Base-by-base conservation (phyloP, 1,139 yeast genomes). In the Kodamaea plutei region DNA sequence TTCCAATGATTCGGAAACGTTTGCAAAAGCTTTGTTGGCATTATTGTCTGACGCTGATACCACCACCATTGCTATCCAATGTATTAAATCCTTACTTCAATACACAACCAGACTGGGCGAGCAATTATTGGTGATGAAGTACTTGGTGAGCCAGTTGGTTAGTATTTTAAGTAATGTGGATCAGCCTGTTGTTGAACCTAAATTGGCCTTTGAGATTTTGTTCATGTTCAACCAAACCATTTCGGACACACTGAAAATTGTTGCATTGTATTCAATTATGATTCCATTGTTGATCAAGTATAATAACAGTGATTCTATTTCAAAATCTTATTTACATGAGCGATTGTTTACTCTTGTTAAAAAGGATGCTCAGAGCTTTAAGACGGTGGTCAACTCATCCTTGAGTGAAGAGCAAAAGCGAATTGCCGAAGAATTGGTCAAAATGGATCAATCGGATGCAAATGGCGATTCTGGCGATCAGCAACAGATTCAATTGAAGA, bases 81-180 rank as follows among this genome's bases (percentile, higher is more conserved):
- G 87, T 29, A 60, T 81, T 24, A 75, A 70, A 36, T 64, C 79
- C 0, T 62, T 82, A 40, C 64, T 83, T 23, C 66, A 63, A 14
- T 53, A 71, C 11, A 56, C 67, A 2, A 48, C 52, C 10, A 54
- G 47, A 20, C 37, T 36, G 5, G 43, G 26, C 25, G 54, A 28
- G 42, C 60, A 39, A 45, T 52, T 41, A 35, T 52, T 40, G 11
- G 52, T 62, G n/a, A 38, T 69, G 30, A 54, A 54, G 26, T 38
- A 47, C 21, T 53, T 76, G 34, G 46, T 78, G 7, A 34, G 43
- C 10, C 41, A 39, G 8, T 39, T 64, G n/a, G 44, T 63, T 11
- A 47, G 44, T 11, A 30, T 43, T 6, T 40, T 63, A 26, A 48
- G 49, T 9, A 41, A 42, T 5, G 40, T 41, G 2, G 33, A 41